These are phyloP conservation scores for Neurospora tetraspora DNA, from an alignment of 495 filamentous ascomycete genomes.

Conservation along the genomic window DNA sequence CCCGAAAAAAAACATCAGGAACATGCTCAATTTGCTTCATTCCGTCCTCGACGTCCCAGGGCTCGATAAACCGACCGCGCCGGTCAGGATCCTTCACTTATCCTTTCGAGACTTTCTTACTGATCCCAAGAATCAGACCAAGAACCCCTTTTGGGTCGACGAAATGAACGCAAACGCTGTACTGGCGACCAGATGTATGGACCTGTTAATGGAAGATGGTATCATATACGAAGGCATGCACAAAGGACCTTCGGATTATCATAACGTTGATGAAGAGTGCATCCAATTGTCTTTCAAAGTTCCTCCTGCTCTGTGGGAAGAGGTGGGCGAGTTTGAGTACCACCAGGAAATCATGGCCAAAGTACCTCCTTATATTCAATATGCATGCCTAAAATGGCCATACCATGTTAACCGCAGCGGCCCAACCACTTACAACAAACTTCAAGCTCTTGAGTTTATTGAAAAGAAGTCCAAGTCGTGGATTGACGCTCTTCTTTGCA, in stretches of 20 bases:
- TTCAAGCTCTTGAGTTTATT: neutral
- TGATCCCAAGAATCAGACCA: neutral
- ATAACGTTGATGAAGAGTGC: neutral
- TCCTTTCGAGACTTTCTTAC: neutral
- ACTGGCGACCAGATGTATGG: neutral
- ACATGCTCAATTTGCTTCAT: slow-evolving; percentile 17
- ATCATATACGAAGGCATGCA: neutral
- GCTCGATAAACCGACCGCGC: neutral
- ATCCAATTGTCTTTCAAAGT: neutral
- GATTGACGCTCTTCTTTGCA: neutral
- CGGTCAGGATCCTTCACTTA: neutral
- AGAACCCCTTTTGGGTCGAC: neutral
- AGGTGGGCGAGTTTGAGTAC: neutral
- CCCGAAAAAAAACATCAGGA: slow-evolving; percentile 3
- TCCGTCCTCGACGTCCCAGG: slow-evolving; percentile 18
- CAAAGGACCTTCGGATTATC: neutral
- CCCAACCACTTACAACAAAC: neutral
- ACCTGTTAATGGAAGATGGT: neutral
- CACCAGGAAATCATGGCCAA: neutral
- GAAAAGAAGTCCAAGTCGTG: neutral
- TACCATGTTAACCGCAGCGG: neutral
- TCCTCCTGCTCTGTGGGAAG: neutral
- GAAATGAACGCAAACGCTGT: neutral
- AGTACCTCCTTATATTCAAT: neutral
- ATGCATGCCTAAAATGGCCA: neutral